These are phyloP conservation scores for Lanmaoa pseudosensibilis DNA, from an alignment of 768 basidiomycete genomes.

Conservation along the genomic window DNA sequence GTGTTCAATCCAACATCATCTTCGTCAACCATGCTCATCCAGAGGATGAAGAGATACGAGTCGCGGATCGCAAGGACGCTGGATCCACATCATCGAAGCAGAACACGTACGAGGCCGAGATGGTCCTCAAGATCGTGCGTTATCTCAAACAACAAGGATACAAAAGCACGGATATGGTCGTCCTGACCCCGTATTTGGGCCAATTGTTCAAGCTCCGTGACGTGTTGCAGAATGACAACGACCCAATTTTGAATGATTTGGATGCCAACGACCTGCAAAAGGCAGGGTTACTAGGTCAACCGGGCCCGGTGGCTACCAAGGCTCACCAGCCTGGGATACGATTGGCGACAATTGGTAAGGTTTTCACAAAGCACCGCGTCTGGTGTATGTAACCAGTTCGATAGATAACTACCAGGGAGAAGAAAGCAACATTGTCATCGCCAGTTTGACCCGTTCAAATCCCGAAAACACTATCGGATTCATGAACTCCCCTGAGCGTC, in stretches of 20 bases:
- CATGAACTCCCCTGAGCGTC: slow-evolving; percentile 66
- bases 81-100: slow-evolving; percentile 57
- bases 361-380: neutral
- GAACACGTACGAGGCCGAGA: slow-evolving; percentile 58
- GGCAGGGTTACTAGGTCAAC: slow-evolving; percentile 51
- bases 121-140: slow-evolving; percentile 65
- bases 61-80: slow-evolving; percentile 49
- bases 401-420: slow-evolving; percentile 79
- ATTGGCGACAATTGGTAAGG: slow-evolving; percentile 65
- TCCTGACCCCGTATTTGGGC: slow-evolving; percentile 70
- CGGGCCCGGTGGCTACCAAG: slow-evolving; percentile 39
- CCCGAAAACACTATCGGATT: slow-evolving; percentile 59
- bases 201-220: slow-evolving; percentile 54
- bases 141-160: slow-evolving; percentile 74
- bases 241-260: slow-evolving; percentile 64
- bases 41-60: slow-evolving; percentile 47
- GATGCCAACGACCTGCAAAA: slow-evolving; percentile 58
- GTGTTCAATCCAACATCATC: slow-evolving; percentile 57
- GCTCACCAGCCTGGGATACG: slow-evolving; percentile 42
- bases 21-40: slow-evolving; percentile 59
- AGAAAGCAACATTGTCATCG: slow-evolving; percentile 68
- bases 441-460: slow-evolving; percentile 64
- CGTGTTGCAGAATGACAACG: slow-evolving; percentile 44
- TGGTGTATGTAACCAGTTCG: neutral
- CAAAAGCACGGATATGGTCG: slow-evolving; percentile 54